Evolutionary conservation across 257 asterid genomes (phyloP).

Genomic region (Scutellaria minor): DNA sequence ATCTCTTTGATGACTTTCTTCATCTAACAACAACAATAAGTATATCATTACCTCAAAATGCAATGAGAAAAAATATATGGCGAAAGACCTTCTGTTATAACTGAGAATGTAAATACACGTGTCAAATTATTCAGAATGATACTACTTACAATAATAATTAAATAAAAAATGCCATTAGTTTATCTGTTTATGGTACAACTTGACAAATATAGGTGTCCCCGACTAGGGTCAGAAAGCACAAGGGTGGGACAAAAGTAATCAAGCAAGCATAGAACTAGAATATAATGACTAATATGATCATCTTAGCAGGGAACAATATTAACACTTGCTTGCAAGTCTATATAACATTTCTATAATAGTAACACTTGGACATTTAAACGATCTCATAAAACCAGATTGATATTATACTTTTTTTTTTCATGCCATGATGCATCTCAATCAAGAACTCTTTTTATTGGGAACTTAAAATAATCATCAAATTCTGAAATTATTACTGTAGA

Average conservation of each 20-base stretch:
- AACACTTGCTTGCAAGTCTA: background rate
- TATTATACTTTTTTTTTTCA: background rate
- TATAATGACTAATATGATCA: constrained; percentile 13
- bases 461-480: background rate
- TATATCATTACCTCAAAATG: constrained; percentile 23
- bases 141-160: background rate
- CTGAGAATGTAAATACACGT: constrained; percentile 12
- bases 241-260: background rate
- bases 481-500: background rate
- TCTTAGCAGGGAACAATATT: background rate
- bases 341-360: background rate
- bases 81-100: background rate
- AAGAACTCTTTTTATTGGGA: background rate
- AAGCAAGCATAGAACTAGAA: background rate
- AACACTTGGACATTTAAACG: background rate
- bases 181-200: background rate
- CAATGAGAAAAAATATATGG: background rate
- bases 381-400: background rate
- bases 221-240: background rate
- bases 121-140: background rate
- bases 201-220: background rate
- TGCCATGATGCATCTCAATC: constrained; percentile 6
- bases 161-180: background rate
- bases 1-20: constrained; percentile 53
- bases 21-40: constrained; percentile 51